Conservation (phyloP, 164 flowering plant genomes). For the Annona cherimola region DNA sequence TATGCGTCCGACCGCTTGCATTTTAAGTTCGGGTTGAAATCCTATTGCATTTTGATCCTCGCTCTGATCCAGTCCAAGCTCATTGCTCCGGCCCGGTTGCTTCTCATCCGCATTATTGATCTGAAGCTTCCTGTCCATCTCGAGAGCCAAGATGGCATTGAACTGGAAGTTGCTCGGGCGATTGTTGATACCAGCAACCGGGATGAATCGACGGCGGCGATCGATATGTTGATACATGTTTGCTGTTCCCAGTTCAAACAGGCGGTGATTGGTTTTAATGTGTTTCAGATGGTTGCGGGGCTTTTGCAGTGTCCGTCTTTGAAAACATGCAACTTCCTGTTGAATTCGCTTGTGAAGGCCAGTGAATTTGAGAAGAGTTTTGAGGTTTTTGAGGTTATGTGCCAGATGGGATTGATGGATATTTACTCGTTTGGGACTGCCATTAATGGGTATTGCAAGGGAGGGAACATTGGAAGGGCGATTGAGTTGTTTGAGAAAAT, state of each 20-base stretch:
- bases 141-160: slow-evolving; percentile 14
- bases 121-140: slow-evolving; percentile 35
- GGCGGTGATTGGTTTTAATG: slow-evolving; percentile 36
- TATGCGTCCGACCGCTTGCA: slow-evolving; percentile 31
- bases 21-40: slow-evolving; percentile 45
- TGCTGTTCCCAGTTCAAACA: slow-evolving; percentile 43
- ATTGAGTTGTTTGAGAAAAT: slow-evolving; percentile 45
- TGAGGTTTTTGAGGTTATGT: slow-evolving; percentile 37
- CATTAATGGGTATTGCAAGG: slow-evolving; percentile 54
- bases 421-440: slow-evolving; percentile 49
- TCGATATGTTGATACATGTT: slow-evolving; percentile 63
- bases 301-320: slow-evolving; percentile 49
- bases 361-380: slow-evolving; percentile 39
- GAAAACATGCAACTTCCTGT: slow-evolving; percentile 54
- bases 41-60: slow-evolving; percentile 57
- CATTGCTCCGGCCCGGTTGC: slow-evolving; percentile 42
- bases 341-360: slow-evolving; percentile 50
- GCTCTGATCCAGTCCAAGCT: slow-evolving; percentile 37
- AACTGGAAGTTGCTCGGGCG: slow-evolving; percentile 37
- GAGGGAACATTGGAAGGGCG: slow-evolving; percentile 49
- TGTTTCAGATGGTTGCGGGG: slow-evolving; percentile 31
- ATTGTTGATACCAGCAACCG: slow-evolving; percentile 14
- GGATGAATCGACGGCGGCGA: slow-evolving; percentile 2
- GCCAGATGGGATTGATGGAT: slow-evolving; percentile 37
- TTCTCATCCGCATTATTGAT: slow-evolving; percentile 66